Evolutionary conservation across 2,329 filamentous ascomycete genomes (phyloP).

Genomic region (Colletotrichum horii): DNA sequence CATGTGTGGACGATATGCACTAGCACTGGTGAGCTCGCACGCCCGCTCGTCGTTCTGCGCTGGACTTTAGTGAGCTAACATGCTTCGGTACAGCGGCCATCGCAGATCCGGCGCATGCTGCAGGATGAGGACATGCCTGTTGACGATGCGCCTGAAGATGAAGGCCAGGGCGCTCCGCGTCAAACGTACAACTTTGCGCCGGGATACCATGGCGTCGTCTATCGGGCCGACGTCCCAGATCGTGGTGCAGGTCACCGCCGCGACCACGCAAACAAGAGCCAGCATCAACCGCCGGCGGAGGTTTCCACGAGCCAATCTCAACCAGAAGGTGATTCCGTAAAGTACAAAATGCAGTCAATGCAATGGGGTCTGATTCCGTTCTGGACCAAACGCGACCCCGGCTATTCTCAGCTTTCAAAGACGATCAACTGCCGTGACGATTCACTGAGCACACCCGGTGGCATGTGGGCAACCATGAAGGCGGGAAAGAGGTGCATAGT

Average conservation of each 20-base stretch:
- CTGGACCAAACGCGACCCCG: slow-evolving; percentile 86
- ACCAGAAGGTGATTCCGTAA: slow-evolving; percentile 37
- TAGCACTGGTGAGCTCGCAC: slow-evolving; percentile 36
- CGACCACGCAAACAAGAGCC: slow-evolving; percentile 21
- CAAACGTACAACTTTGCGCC: slow-evolving; percentile 94
- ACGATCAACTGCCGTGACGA: slow-evolving; percentile 97
- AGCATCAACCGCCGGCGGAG: not conserved
- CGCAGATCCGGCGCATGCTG: slow-evolving; percentile 75
- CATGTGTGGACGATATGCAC: slow-evolving; percentile 43
- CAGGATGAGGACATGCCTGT: slow-evolving; percentile 77
- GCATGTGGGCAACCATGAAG: slow-evolving; percentile 95
- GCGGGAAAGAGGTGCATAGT: slow-evolving; percentile 86
- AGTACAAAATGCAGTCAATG: slow-evolving; percentile 89
- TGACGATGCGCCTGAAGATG: slow-evolving; percentile 73
- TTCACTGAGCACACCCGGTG: slow-evolving; percentile 74
- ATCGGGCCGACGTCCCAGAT: slow-evolving; percentile 75
- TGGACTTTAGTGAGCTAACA: not conserved
- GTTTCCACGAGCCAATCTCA: slow-evolving; percentile 26
- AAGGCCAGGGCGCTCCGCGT: slow-evolving; percentile 62
- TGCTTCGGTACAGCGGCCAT: slow-evolving; percentile 64
- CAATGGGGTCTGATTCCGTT: slow-evolving; percentile 95
- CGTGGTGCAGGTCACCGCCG: slow-evolving; percentile 53
- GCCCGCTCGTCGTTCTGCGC: not conserved
- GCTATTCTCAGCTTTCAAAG: slow-evolving; percentile 78
- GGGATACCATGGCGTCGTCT: slow-evolving; percentile 83